Base-by-base conservation (phyloP, 768 basidiomycete species). In the Mycena leptocephala region DNA sequence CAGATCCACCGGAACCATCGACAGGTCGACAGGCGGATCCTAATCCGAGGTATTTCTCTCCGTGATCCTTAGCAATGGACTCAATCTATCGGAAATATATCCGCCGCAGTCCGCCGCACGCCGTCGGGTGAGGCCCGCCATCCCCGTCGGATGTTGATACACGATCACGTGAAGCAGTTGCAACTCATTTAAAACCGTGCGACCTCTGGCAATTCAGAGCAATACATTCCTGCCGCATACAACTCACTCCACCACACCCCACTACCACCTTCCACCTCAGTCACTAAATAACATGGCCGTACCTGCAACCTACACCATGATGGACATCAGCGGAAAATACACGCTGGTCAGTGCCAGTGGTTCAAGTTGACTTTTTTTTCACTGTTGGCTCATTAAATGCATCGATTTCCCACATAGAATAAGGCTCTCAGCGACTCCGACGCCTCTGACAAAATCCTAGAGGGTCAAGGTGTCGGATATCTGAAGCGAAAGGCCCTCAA, bases 401-500 rank as follows among this genome's bases (percentile, higher is more conserved):
- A 26, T 10, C 9, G 26, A 55, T n/a, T 35, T 10, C 6, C 3
- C 32, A 48, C 28, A 22, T 30, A 91, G 90, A 90, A 88, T 82
- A 90, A 89, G 79, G 5, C 81, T 3, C 84, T 90, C 62, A 89
- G 89, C 46, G 89, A 89, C 77, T 74, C 73, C 41, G 55, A 58
- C 39, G 30, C 65, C 14, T 82, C 82, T 8, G 88, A 90, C 24
- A 86, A 87, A 51, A 86, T 91, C 74, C 85, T 92, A 33, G 84
- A 83, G 24, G 83, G 88, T 0, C 90, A 91, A 75, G 90, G 91
- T 68, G 81, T 91, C 39, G 81, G 88, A 18, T 90, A 89, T 88
- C 69, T 87, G 71, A 89, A 80, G 64, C 87, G 91, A 59, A 87
- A 84, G 32, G 82, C 73, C 6, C 89, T 91, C 73, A 56, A 76